A percentile compares a stretch with the other conserved stretches of the same genome.
These are phyloP conservation scores for Cryptococcus sp. DNA, from an alignment of 1,284 basidiomycete species.

Conservation along the genomic window DNA sequence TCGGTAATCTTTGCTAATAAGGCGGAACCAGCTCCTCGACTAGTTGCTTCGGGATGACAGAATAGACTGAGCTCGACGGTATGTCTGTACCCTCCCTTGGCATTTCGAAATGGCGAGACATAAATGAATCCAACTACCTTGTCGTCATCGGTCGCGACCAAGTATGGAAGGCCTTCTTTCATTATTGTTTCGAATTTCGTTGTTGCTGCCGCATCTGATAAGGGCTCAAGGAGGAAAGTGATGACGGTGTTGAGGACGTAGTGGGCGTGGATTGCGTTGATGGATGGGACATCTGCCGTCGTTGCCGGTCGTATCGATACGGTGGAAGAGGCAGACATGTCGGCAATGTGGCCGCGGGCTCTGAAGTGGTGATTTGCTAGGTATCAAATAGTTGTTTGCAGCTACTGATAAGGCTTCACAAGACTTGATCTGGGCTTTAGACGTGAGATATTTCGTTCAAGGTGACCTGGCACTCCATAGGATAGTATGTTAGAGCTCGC, in stretches of 20 bases:
- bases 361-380: too few species aligned
- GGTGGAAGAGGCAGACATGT: too few species aligned
- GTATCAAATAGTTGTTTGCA: too few species aligned
- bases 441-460: too few species aligned
- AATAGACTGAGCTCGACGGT: constrained; percentile 2
- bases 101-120: constrained; percentile 3
- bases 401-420: too few species aligned
- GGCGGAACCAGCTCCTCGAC: not conserved
- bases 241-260: constrained; percentile 2
- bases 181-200: not conserved
- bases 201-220: not conserved
- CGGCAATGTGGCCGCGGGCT: too few species aligned
- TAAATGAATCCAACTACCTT: not conserved
- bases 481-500: too few species aligned
- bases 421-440: too few species aligned
- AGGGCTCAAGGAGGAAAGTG: not conserved
- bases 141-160: not conserved
- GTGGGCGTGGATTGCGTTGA: constrained; percentile 2
- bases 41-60: not conserved
- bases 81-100: not conserved
- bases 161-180: not conserved
- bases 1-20: not conserved
- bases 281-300: not conserved
- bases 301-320: constrained; percentile 5
- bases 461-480: too few species aligned